These are phyloP conservation scores for Coffea humblotiana DNA, from an alignment of 305 asterid species.

Conservation along the genomic window DNA sequence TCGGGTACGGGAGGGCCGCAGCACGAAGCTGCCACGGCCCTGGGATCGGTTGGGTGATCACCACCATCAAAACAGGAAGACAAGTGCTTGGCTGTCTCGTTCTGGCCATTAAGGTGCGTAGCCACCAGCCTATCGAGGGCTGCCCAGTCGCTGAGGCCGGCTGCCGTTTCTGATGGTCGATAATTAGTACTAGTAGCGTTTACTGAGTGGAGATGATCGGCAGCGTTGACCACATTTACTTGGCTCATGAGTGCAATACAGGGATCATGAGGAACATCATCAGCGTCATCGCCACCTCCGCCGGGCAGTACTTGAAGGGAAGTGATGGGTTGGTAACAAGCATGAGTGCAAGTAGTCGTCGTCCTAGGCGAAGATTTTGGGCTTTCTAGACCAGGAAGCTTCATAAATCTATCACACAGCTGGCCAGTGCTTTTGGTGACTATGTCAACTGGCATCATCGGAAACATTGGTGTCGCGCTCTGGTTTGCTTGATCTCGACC, in stretches of 20 bases:
- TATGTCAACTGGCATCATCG: not conserved
- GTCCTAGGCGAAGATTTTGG: slow-evolving; percentile 19
- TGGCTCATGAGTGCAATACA: not conserved
- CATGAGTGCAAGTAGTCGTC: not conserved
- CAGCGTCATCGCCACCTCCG: not conserved
- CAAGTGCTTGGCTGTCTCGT: slow-evolving; percentile 26
- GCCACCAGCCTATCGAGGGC: slow-evolving; percentile 81
- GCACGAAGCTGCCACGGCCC: not conserved
- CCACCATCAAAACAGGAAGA: not conserved
- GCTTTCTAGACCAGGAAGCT: slow-evolving; percentile 49
- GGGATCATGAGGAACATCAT: not conserved
- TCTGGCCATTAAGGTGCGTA: slow-evolving; percentile 66
- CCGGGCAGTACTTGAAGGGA: slow-evolving; percentile 10
- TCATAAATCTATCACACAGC: slow-evolving; percentile 26
- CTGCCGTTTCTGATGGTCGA: not conserved
- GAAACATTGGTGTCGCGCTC: not conserved
- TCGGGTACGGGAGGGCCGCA: slow-evolving; percentile 7
- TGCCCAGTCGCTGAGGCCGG: slow-evolving; percentile 53
- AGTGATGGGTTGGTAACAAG: slow-evolving; percentile 20
- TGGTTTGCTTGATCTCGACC: not conserved
- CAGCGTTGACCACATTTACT: not conserved
- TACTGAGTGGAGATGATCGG: not conserved
- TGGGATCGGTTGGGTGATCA: not conserved
- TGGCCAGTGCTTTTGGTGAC: not conserved
- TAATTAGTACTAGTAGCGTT: not conserved